phyloP scores from a whole-genome alignment of 768 basidiomycete species.

The Naematelia encephala region DNA sequence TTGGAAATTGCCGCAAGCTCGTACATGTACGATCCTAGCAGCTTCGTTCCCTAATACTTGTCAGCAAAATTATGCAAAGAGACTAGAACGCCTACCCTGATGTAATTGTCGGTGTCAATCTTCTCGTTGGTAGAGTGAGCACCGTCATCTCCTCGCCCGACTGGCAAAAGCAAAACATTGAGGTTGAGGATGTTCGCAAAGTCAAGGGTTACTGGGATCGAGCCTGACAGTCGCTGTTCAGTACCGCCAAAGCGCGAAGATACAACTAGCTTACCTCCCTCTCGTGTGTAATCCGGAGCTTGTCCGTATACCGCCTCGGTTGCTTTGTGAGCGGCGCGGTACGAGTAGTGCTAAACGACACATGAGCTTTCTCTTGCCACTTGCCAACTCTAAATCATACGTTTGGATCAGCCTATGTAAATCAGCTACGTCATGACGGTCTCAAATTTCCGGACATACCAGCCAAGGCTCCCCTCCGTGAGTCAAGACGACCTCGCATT shows the following conservation, averaged over 20 bases:
- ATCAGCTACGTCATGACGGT: not conserved
- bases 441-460: slow-evolving; percentile 18
- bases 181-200: slow-evolving; percentile 84
- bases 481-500: slow-evolving; percentile 64
- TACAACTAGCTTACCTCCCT: slow-evolving; percentile 51
- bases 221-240: slow-evolving; percentile 56
- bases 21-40: slow-evolving; percentile 76
- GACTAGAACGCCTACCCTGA: slow-evolving; percentile 61
- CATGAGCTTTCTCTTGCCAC: slow-evolving; percentile 46
- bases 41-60: slow-evolving; percentile 56
- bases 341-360: slow-evolving; percentile 80
- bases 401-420: slow-evolving; percentile 36
- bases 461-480: slow-evolving; percentile 91
- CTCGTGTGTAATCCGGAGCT: slow-evolving; percentile 51
- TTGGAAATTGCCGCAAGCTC: slow-evolving; percentile 57
- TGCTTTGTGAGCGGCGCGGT: slow-evolving; percentile 77
- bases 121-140: slow-evolving; percentile 83
- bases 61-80: slow-evolving; percentile 1
- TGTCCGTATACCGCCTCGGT: slow-evolving; percentile 60
- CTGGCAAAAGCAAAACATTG: slow-evolving; percentile 83
- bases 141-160: slow-evolving; percentile 92
- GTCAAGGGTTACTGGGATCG: slow-evolving; percentile 88
- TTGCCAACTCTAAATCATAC: slow-evolving; percentile 13
- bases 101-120: slow-evolving; percentile 82
- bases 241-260: not conserved